phyloP scores from a whole-genome alignment of 352 stramenopile genomes.

The Pythium graminicola region DNA sequence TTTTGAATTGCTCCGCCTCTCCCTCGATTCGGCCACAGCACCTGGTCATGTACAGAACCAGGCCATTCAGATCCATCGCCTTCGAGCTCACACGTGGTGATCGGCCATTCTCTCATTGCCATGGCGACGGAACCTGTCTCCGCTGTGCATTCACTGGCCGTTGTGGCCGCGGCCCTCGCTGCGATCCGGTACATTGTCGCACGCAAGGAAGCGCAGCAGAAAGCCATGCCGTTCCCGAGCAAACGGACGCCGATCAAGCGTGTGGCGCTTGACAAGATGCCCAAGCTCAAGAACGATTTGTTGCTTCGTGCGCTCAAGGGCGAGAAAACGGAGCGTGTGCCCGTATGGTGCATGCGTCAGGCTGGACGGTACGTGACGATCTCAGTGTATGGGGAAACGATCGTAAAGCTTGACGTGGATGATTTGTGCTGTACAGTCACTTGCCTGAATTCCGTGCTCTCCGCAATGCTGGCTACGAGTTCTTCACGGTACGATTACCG shows the following conservation, averaged over 20 bases:
- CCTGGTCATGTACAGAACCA: conserved; percentile 1
- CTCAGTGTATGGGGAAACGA: too few relatives aligned
- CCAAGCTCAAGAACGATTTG: conserved; percentile 88
- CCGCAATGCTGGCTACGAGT: conserved; percentile 77
- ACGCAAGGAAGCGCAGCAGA: conserved; percentile 41
- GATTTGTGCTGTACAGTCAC: conserved; percentile 36
- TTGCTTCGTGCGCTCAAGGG: conserved; percentile 80
- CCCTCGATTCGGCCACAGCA: conserved; percentile 15
- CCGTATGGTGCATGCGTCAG: conserved; percentile 97
- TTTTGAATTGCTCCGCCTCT: conserved; percentile 14
- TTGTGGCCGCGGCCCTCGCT: conserved; percentile 37
- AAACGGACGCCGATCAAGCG: conserved; percentile 66
- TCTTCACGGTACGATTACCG: conserved; percentile 83
- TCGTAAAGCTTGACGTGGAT: conserved; percentile 17
- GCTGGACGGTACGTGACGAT: conserved; percentile 83
- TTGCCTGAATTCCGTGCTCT: conserved; percentile 85
- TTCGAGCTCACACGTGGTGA: conserved; percentile 5
- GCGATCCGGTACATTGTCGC: conserved; percentile 54
- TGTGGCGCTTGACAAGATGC: conserved; percentile 56
- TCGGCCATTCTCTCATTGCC: neutral
- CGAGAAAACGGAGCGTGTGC: conserved; percentile 86
- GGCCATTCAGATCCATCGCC: conserved; percentile 5
- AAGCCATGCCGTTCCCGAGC: conserved; percentile 49
- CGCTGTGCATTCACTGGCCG: conserved; percentile 25
- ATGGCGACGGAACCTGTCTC: conserved; percentile 18